phyloP scores from a whole-genome alignment of 78 protist genomes.

The Chrysochromulina parva region DNA sequence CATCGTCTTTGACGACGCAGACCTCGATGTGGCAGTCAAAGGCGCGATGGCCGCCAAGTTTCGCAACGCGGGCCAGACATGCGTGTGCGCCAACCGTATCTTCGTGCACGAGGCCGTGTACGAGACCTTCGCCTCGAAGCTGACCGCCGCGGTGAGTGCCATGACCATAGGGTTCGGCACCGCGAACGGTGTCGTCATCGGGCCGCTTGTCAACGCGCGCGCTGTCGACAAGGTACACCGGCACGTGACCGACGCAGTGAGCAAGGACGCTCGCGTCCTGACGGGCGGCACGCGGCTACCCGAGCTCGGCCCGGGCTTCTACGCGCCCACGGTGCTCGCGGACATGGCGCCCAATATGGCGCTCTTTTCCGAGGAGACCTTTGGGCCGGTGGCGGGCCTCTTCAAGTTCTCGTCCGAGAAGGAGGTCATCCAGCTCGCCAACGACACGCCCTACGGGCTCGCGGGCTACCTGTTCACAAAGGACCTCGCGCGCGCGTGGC shows the following conservation, averaged over 20 bases:
- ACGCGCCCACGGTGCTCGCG: conserved; percentile 52
- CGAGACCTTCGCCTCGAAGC: background rate
- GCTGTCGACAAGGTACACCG: conserved; percentile 36
- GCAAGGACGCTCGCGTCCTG: conserved; percentile 22
- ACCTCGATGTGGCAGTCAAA: conserved; percentile 38
- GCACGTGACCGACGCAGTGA: conserved; percentile 39
- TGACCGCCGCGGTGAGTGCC: background rate
- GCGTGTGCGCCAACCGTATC: conserved; percentile 55
- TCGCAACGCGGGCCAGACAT: conserved; percentile 50
- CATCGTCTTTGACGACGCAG: conserved; percentile 53
- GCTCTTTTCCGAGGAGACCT: conserved; percentile 34
- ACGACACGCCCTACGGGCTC: conserved; percentile 51
- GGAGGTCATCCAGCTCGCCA: conserved; percentile 37
- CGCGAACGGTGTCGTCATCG: conserved; percentile 29
- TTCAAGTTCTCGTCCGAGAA: background rate
- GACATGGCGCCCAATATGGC: background rate
- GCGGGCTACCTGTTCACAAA: conserved; percentile 44
- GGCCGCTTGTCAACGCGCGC: conserved; percentile 52
- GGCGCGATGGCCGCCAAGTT: conserved; percentile 43
- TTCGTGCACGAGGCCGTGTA: conserved; percentile 40
- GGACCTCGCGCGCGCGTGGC: conserved; percentile 43
- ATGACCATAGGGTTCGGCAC: conserved; percentile 22
- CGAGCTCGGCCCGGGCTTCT: background rate
- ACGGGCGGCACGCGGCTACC: background rate
- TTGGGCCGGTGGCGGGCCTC: conserved; percentile 55